Base-by-base conservation (phyloP, 345 rosid genomes). In the Triadica sebifera region DNA sequence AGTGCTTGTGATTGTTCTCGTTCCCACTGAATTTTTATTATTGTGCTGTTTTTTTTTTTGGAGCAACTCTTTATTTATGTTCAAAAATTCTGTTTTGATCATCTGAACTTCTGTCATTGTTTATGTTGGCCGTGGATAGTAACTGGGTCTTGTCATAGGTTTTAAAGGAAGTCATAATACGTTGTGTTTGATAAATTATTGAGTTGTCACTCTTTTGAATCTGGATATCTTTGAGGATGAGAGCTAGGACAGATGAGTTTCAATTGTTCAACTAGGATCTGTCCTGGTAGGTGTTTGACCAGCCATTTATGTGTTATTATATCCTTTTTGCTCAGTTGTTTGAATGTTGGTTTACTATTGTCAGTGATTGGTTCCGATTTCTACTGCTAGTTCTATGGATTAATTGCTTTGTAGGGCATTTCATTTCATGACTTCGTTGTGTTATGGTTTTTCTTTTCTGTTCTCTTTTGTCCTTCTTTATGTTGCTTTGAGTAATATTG, bases 1-100 rank as follows among this genome's bases (percentile, higher is more conserved):
- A 77, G 88, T 79, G 65, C 19, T 58, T 6, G 50, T 63, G 29
- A 24, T 65, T 39, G 12, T 49, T 19, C 57, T 67, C 37, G 57
- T 15, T 19, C 22, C 16, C 51, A 29, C 34, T 1, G 34, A 29
- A 29, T 29, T 29, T 29, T 29, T 29, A 29, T 29, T 29, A 41
- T 15, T 51, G 19, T 12, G 4, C 37, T 39, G n/a, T 67, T 67
- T 4, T 9, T 53, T 16, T 7, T 34, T 11, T 38, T n/a, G 16
- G 69, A 16, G 15, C 51, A 43, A 12, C 11, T 17, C 4, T 6
- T 47, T 43, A 11, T 0, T 3, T 38, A n/a, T n/a, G 10, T 37
- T 38, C 12, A 63, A 63, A 15, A 34, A 7, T 60, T 60, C 65
- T 5, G 43, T 13, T 64, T 41, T 41, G 6, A n/a, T 29, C 58